A percentile compares a stretch with the other conserved stretches of the same genome.
phyloP scores from a whole-genome alignment of 2,329 filamentous ascomycete genomes.

The Aspergillus phoenicis region DNA sequence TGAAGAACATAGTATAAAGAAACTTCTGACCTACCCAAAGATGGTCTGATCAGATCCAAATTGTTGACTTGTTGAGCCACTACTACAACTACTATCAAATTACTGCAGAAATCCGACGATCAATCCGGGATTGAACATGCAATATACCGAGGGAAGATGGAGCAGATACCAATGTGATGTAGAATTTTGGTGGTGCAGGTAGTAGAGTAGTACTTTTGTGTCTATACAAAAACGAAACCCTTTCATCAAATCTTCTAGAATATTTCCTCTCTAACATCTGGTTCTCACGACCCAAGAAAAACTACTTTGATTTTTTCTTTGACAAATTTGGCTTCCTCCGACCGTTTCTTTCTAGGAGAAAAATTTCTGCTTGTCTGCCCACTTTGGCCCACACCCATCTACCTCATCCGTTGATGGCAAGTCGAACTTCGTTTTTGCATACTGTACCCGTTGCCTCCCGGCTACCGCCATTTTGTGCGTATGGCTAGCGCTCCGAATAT shows the following conservation, averaged over 20 bases:
- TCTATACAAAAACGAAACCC: too few relatives aligned
- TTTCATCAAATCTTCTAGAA: conserved; percentile 15
- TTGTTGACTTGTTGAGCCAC: conserved; percentile 4
- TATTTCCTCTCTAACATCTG: conserved; percentile 8
- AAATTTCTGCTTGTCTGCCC: conserved; percentile 1
- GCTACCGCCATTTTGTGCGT: conserved; percentile 16
- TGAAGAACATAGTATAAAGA: neutral
- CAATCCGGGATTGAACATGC: neutral
- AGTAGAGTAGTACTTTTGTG: too few relatives aligned
- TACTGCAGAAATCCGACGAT: neutral
- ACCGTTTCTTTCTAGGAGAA: neutral
- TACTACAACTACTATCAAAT: neutral
- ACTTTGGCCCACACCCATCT: conserved; percentile 11
- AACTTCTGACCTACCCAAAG: conserved; percentile 3
- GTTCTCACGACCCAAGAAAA: neutral
- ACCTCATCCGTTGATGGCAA: neutral
- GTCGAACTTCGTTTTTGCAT: conserved; percentile 6
- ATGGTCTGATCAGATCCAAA: neutral
- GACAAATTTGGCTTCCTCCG: neutral
- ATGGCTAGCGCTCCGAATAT: conserved; percentile 7
- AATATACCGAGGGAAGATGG: neutral
- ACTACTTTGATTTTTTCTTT: neutral
- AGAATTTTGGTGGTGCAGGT: neutral
- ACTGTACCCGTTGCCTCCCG: conserved; percentile 15
- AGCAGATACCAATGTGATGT: neutral